Percentiles rank a stretch among this genome's conserved stretches.
These are phyloP conservation scores for Neoarthrinium moseri DNA, from an alignment of 2,329 filamentous ascomycete species.

Conservation along the genomic window DNA sequence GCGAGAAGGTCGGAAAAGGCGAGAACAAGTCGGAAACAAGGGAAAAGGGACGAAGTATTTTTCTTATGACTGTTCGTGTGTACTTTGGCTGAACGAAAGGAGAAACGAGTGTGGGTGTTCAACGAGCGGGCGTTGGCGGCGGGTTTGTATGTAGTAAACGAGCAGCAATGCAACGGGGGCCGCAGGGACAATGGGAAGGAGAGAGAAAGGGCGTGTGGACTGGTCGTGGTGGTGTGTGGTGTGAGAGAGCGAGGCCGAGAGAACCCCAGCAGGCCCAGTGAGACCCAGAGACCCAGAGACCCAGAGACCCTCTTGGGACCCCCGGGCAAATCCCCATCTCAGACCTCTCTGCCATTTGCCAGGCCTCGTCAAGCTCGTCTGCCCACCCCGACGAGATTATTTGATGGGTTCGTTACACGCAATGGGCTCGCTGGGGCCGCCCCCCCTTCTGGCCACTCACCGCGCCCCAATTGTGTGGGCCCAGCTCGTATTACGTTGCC, in stretches of 20 bases:
- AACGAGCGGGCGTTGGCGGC: too few species aligned
- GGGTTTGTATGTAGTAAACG: too few species aligned
- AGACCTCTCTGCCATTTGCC: background rate
- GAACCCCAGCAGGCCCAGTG: too few species aligned
- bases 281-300: too few species aligned
- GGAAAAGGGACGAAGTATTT: background rate
- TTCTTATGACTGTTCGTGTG: background rate
- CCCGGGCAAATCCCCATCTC: too few species aligned
- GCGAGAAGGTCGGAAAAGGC: background rate
- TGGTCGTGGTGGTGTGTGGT: background rate
- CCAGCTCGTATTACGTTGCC: slow-evolving; percentile 7
- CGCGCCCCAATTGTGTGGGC: background rate
- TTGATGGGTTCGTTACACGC: slow-evolving; percentile 6
- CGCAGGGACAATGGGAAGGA: background rate
- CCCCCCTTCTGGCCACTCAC: background rate
- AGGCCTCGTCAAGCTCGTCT: background rate
- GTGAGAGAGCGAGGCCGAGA: background rate
- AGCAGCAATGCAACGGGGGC: too few species aligned
- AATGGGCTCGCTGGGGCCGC: background rate
- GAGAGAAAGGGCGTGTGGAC: background rate
- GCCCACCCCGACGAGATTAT: slow-evolving; percentile 1
- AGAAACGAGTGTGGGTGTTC: slow-evolving; percentile 7
- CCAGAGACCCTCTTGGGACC: too few species aligned
- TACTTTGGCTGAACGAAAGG: background rate
- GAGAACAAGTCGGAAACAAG: background rate